Conservation (phyloP, 345 rosid species). For the Anastatica hierochuntica region DNA sequence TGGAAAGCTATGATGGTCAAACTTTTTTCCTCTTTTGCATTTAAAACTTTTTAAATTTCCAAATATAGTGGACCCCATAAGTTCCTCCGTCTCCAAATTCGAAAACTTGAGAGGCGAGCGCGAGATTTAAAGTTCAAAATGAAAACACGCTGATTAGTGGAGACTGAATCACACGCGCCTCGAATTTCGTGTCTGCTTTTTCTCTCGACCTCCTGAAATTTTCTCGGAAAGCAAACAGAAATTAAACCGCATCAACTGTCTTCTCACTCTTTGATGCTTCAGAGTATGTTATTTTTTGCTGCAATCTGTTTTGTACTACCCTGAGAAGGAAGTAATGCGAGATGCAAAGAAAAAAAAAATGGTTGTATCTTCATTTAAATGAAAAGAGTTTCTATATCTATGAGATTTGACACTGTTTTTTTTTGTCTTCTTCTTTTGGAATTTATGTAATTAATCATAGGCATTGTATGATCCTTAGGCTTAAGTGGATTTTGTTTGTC, state of each 20-base stretch:
- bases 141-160: slow-evolving; percentile 11
- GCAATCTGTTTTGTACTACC: background rate
- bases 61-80: slow-evolving; percentile 17
- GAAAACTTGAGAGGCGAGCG: slow-evolving; percentile 34
- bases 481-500: no score
- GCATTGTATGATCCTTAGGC: no score
- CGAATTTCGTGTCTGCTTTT: background rate
- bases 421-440: no score
- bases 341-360: background rate
- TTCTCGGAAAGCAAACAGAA: no score
- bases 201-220: background rate
- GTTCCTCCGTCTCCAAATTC: background rate
- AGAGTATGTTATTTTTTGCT: background rate
- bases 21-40: background rate
- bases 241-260: background rate
- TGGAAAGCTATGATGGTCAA: no score
- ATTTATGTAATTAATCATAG: no score
- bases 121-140: slow-evolving; percentile 28
- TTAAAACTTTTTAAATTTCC: no score
- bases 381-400: no score
- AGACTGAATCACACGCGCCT: slow-evolving; percentile 19
- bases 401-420: no score
- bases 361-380: background rate
- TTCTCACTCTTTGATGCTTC: background rate
- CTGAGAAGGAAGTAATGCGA: background rate